These are phyloP conservation scores for Cryptococcus floricola DNA, from an alignment of 1,284 basidiomycete genomes.

Conservation along the genomic window DNA sequence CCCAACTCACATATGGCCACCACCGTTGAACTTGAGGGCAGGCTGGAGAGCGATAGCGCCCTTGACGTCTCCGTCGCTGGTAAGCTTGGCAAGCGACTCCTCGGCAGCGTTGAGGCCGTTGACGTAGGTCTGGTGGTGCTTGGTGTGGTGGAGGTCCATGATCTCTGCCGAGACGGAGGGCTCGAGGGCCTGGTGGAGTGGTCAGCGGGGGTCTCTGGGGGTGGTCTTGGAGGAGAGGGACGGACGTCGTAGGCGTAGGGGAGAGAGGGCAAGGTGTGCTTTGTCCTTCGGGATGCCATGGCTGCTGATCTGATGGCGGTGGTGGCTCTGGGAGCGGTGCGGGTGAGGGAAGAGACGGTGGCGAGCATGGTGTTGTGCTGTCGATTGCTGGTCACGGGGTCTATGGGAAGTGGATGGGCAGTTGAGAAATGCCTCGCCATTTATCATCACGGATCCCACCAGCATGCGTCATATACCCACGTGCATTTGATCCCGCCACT, in stretches of 20 bases:
- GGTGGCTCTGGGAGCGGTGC: conserved; percentile 15
- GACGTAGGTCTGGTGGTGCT: conserved; percentile 93
- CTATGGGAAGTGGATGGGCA: no score
- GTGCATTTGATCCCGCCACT: neutral
- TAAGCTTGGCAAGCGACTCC: conserved; percentile 64
- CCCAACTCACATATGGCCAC: conserved; percentile 58
- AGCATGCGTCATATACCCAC: neutral
- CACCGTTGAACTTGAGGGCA: conserved; percentile 87
- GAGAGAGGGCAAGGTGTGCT: conserved; percentile 67
- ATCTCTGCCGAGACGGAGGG: conserved; percentile 64
- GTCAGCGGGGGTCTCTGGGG: neutral
- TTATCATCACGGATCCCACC: no score
- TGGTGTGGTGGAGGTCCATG: conserved; percentile 90
- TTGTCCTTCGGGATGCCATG: conserved; percentile 20
- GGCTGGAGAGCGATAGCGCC: conserved; percentile 80
- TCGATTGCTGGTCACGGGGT: neutral
- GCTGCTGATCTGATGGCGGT: conserved; percentile 6
- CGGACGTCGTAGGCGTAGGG: conserved; percentile 85
- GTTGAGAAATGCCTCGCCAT: neutral
- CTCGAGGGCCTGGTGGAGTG: conserved; percentile 50
- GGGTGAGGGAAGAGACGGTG: conserved; percentile 8
- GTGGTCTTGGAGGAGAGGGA: conserved; percentile 7
- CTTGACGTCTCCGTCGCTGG: conserved; percentile 60
- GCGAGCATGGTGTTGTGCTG: conserved; percentile 16
- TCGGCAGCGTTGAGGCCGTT: conserved; percentile 89